Evolutionary conservation across 352 stramenopile species (phyloP).

Genomic region (Phytophthora hibernalis): DNA sequence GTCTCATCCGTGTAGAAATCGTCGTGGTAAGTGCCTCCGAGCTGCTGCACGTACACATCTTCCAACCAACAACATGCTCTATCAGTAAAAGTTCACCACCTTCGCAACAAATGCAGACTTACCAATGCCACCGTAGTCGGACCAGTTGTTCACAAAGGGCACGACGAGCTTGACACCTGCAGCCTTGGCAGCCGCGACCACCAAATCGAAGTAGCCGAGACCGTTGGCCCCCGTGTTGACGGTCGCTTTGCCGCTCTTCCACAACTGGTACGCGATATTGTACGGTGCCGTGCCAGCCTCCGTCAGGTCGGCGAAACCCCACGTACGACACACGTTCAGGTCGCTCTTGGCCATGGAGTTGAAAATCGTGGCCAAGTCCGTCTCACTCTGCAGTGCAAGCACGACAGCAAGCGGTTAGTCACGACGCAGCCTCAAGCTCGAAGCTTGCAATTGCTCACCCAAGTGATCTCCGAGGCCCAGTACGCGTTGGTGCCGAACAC

Average conservation of each 20-base stretch:
- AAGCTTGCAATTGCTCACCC: conserved; percentile 21
- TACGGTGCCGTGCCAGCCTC: conserved; percentile 19
- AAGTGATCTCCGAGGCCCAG: conserved; percentile 40
- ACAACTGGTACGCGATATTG: conserved; percentile 44
- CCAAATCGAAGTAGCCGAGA: conserved; percentile 41
- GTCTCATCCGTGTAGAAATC: conserved; percentile 43
- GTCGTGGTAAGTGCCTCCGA: conserved; percentile 41
- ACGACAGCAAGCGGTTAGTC: not conserved
- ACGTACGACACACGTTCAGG: conserved; percentile 38
- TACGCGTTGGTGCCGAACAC: conserved; percentile 44
- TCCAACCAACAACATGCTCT: not conserved
- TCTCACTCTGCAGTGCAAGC: conserved; percentile 23
- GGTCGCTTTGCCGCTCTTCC: conserved; percentile 34
- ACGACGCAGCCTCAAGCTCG: not conserved
- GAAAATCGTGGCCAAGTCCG: too few species aligned
- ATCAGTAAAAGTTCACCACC: not conserved
- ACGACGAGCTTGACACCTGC: conserved; percentile 46
- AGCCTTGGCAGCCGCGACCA: conserved; percentile 39
- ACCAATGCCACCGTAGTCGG: conserved; percentile 45
- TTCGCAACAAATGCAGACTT: not conserved
- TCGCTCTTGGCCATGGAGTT: conserved; percentile 42
- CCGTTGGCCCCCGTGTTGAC: conserved; percentile 40
- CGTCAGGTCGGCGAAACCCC: conserved; percentile 36
- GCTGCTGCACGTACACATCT: conserved; percentile 41
- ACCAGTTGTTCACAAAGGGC: conserved; percentile 48